Evolutionary conservation across 2,329 filamentous ascomycete species (phyloP).

Genomic region (Bipolaris oryzae): DNA sequence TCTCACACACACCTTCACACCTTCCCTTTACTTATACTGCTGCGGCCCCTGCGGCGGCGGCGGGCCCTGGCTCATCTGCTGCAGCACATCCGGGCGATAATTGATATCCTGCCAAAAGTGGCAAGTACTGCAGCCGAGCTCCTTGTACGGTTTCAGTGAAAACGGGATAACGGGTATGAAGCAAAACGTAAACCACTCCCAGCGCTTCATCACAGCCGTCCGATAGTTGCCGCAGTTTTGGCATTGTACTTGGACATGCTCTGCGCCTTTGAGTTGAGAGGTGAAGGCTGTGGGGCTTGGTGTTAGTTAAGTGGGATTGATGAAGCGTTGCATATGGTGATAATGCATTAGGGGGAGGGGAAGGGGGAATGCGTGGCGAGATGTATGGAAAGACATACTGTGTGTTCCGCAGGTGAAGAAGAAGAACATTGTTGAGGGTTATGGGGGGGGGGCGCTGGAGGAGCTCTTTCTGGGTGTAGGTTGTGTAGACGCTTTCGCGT

Average conservation of each 20-base stretch:
- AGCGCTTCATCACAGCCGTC: constrained; percentile 28
- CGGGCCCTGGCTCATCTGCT: constrained; percentile 31
- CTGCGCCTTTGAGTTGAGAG: constrained; percentile 53
- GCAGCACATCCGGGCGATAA: constrained; percentile 48
- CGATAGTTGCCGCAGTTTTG: constrained; percentile 59
- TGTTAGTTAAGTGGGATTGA: too few relatives aligned
- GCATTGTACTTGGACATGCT: constrained; percentile 58
- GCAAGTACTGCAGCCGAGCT: constrained; percentile 76
- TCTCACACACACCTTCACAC: too few relatives aligned
- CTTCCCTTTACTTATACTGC: constrained; percentile 17
- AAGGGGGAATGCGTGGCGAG: too few relatives aligned
- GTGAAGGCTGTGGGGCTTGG: constrained; percentile 50
- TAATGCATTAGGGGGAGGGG: too few relatives aligned
- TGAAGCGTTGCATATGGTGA: too few relatives aligned
- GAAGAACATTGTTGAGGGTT: constrained; percentile 50
- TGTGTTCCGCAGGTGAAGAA: constrained; percentile 59
- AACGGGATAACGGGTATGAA: constrained; percentile 77
- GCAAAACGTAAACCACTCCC: constrained; percentile 77
- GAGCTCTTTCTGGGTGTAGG: neutral
- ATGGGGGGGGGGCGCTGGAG: neutral
- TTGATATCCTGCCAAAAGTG: constrained; percentile 70
- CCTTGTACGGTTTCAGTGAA: constrained; percentile 61
- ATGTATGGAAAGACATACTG: constrained; percentile 42
- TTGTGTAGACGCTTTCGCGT: neutral
- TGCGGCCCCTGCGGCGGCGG: constrained; percentile 18